These are phyloP conservation scores for Kazachstania taianensis DNA, from an alignment of 805 yeast genomes.

Conservation along the genomic window DNA sequence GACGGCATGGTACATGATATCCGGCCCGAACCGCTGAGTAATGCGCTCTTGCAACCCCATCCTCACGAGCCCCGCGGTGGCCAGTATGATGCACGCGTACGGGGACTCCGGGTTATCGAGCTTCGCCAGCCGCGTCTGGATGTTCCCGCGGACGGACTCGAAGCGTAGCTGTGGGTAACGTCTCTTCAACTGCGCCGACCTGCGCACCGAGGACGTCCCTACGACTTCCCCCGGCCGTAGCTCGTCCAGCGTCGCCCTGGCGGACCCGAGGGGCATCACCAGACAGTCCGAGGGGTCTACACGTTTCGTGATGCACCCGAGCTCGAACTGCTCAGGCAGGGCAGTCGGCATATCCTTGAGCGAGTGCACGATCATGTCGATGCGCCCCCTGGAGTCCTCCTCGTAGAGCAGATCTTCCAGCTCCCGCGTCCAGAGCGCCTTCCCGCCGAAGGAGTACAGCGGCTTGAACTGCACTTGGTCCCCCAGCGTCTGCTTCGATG, in stretches of 20 bases:
- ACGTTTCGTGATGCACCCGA: slow-evolving; percentile 78
- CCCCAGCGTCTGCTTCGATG: slow-evolving; percentile 79
- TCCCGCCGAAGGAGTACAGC: slow-evolving; percentile 90
- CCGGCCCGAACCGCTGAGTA: slow-evolving; percentile 56
- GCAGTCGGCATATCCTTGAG: slow-evolving; percentile 88
- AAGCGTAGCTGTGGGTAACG: slow-evolving; percentile 67
- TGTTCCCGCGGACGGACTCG: slow-evolving; percentile 78
- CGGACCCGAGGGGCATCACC: slow-evolving; percentile 57
- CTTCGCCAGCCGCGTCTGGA: slow-evolving; percentile 71
- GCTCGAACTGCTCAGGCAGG: slow-evolving; percentile 78
- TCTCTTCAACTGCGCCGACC: slow-evolving; percentile 82
- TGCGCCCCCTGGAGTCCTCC: slow-evolving; percentile 51
- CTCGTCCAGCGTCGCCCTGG: slow-evolving; percentile 55
- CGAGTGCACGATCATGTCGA: slow-evolving; percentile 89
- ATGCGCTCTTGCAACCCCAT: slow-evolving; percentile 66
- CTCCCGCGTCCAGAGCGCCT: slow-evolving; percentile 93
- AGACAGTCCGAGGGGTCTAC: slow-evolving; percentile 93
- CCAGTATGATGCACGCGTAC: slow-evolving; percentile 69
- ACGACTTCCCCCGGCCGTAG: slow-evolving; percentile 79
- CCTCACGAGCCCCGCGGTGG: slow-evolving; percentile 84
- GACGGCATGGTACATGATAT: slow-evolving; percentile 88
- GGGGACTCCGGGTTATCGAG: slow-evolving; percentile 61
- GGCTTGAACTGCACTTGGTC: slow-evolving; percentile 82
- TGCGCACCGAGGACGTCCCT: slow-evolving; percentile 89
- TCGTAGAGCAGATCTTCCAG: slow-evolving; percentile 66